Conservation (phyloP, 768 basidiomycete genomes). For the Podaxis sp. region DNA sequence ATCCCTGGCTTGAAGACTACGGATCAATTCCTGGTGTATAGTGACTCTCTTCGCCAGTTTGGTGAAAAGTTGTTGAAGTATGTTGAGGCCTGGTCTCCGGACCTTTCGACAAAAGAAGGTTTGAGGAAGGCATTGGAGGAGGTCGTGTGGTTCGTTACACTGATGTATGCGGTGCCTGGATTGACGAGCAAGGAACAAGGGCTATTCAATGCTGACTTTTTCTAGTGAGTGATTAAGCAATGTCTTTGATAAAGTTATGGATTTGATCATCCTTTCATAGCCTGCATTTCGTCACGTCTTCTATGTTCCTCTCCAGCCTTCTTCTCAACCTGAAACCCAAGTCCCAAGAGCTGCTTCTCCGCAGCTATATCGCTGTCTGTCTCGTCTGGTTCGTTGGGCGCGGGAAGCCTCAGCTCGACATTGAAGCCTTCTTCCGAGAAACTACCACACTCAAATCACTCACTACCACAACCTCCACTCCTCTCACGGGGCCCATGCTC, state of each 20-base stretch:
- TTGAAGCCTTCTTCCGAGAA: conserved; percentile 42
- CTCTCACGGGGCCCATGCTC: conserved; percentile 17
- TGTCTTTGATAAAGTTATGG: not conserved
- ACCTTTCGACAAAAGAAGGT: conserved; percentile 21
- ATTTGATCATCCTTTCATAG: conserved; percentile 38
- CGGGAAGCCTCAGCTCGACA: conserved; percentile 45
- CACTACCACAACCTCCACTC: conserved; percentile 11
- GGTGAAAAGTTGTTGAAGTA: conserved; percentile 33
- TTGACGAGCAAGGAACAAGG: conserved; percentile 30
- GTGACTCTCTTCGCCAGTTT: conserved; percentile 27
- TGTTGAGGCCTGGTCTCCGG: conserved; percentile 37
- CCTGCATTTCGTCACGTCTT: conserved; percentile 67
- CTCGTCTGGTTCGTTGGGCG: conserved; percentile 55
- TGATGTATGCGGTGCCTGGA: conserved; percentile 59
- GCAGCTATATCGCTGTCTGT: conserved; percentile 46
- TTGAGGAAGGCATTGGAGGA: conserved; percentile 57
- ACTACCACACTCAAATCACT: not conserved
- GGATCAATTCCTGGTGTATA: conserved; percentile 14
- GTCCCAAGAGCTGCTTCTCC: conserved; percentile 51
- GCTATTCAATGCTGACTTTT: conserved; percentile 53
- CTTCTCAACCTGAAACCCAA: conserved; percentile 32
- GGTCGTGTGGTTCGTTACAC: conserved; percentile 45
- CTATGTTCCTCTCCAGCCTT: conserved; percentile 54
- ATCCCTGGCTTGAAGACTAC: not conserved
- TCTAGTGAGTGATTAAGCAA: conserved; percentile 37